Evolutionary conservation across 352 stramenopile species (phyloP), one percentile per base, ranked within the genome.

Genomic region (Globisporangium perplexum): DNA sequence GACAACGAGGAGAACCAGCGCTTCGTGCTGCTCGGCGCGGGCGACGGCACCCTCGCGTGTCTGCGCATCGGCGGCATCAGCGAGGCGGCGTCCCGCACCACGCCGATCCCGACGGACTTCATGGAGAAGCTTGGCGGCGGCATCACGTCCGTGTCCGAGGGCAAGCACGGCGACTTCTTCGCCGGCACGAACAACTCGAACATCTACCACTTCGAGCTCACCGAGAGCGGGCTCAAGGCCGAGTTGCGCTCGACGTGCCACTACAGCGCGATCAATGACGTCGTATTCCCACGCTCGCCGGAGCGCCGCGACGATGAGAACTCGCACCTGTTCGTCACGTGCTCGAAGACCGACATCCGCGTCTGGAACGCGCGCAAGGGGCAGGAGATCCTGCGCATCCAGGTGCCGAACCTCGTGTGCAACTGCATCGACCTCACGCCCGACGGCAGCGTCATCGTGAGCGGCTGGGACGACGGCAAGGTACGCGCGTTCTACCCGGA

Each of bases 381-480:
- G 20, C 79, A 96, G 53, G 96, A 99, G 68, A 90, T 98, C n/a
- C 70, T 99, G 36, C 84, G 96, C 44, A 97, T 99, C 39, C 93
- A 98, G 55, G 92, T 98, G 57, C 95, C 96, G 11, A 98, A 98
- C 69, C 75, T 98, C n/a, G 91, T 95, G n/a, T 98, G 95, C 72
- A 93, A 95, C 61, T 97, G 92, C 65, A 72, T 98, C 23, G 84
- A 93, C 23, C 77, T 98, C 47, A 97, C 90, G 18, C 66, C 69
- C 7, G 84, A 88, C 59, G 96, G 95, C 30, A 71, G 64, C 51
- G 83, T 83, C 18, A 97, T 99, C 57, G 74, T 98, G 30, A 97
- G 86, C 36, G 96, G 90, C 41, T 99, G 96, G 96, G 88, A 95
- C 54, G 96, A 98, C 66, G 96, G 96, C 57, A 98, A 98, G 65